Conservation (phyloP, 1,139 yeast species). For the Yamadazyma triangularis region DNA sequence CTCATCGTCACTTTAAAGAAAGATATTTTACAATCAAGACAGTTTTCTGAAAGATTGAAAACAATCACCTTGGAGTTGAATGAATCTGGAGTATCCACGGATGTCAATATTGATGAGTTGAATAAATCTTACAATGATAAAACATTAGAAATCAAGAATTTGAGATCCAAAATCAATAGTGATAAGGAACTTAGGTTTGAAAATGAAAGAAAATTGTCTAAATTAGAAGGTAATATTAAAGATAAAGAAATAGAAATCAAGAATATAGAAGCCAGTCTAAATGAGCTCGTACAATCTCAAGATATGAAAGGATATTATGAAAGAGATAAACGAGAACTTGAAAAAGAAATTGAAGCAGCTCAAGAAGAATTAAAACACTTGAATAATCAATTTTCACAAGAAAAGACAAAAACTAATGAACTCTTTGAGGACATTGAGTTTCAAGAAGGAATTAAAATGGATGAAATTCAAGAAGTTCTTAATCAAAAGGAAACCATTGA, state of each 20-base stretch:
- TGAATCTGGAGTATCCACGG: slow-evolving; percentile 37
- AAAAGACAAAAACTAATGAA: slow-evolving; percentile 10
- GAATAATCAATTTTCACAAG: slow-evolving; percentile 9
- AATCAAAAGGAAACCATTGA: slow-evolving; percentile 5
- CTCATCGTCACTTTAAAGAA: slow-evolving; percentile 11
- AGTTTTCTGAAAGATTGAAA: slow-evolving; percentile 8
- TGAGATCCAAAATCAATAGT: slow-evolving; percentile 42
- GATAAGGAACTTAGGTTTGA: slow-evolving; percentile 48
- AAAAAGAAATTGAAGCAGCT: slow-evolving; percentile 11
- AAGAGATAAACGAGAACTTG: slow-evolving; percentile 9
- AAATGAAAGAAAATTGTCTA: slow-evolving; percentile 43
- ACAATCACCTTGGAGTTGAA: slow-evolving; percentile 20
- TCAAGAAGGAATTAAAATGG: slow-evolving; percentile 7
- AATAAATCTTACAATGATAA: slow-evolving; percentile 38
- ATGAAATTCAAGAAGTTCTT: slow-evolving; percentile 6
- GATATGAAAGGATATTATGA: slow-evolving; percentile 17
- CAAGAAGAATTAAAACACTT: slow-evolving; percentile 12
- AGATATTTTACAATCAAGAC: slow-evolving; percentile 11
- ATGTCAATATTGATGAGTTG: slow-evolving; percentile 32
- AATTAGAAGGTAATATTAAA: slow-evolving; percentile 49
- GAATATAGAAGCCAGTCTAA: slow-evolving; percentile 47
- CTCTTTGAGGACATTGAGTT: slow-evolving; percentile 9
- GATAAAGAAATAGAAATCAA: slow-evolving; percentile 55
- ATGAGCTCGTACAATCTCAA: slow-evolving; percentile 29
- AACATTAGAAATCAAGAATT: slow-evolving; percentile 36